Conservation (phyloP, 2,329 filamentous ascomycete species). For the Ilyonectria destructans region DNA sequence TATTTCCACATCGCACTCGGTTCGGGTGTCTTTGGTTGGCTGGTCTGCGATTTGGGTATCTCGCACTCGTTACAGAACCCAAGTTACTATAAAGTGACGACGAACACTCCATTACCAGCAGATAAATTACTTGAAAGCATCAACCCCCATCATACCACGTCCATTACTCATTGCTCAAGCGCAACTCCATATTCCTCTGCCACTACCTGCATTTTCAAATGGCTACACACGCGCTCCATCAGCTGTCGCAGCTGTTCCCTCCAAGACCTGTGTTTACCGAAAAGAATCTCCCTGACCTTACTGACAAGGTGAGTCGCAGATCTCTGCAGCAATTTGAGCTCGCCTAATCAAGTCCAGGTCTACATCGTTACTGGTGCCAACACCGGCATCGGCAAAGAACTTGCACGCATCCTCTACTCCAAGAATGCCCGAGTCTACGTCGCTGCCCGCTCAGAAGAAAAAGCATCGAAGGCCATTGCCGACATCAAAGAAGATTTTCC, state of each 20-base stretch:
- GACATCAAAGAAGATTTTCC: slow-evolving; percentile 8
- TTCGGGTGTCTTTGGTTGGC: no score
- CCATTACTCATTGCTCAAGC: no score
- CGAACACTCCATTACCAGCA: no score
- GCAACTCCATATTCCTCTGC: no score
- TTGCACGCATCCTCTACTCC: slow-evolving; percentile 32
- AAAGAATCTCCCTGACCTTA: slow-evolving; percentile 7
- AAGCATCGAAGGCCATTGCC: slow-evolving; percentile 20
- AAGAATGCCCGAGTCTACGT: slow-evolving; percentile 35
- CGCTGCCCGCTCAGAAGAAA: slow-evolving; percentile 35
- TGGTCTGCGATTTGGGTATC: no score
- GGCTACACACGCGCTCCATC: no score
- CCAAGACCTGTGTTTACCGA: not conserved
- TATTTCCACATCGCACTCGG: no score
- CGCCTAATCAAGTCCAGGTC: not conserved
- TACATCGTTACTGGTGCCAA: slow-evolving; percentile 42
- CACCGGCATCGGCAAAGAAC: slow-evolving; percentile 37
- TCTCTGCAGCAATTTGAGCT: not conserved
- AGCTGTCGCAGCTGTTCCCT: not conserved
- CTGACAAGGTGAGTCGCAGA: not conserved
- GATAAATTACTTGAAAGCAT: no score
- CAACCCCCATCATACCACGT: no score
- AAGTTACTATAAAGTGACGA: no score
- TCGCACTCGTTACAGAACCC: no score
- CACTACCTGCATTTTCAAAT: no score